Conservation (phyloP, 2,329 filamentous ascomycete species). For the Stagonosporopsis rhizophila region DNA sequence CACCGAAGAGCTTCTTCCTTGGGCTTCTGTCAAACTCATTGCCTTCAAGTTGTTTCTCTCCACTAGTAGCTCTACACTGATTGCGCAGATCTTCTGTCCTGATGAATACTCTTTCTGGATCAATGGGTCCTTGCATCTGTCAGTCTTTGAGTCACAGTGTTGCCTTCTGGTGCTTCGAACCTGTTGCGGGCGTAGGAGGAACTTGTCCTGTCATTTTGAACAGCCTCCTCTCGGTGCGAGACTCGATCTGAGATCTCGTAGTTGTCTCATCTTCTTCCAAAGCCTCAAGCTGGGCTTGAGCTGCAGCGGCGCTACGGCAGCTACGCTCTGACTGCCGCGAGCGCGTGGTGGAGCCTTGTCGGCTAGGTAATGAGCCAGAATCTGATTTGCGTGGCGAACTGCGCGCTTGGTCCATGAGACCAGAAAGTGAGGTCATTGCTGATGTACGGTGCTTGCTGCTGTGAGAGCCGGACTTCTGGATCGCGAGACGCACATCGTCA, state of each 20-base stretch:
- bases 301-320: constrained; percentile 21
- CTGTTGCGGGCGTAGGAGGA: constrained; percentile 30
- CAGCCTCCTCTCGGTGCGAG: constrained; percentile 45
- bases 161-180: constrained; percentile 19
- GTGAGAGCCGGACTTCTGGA: constrained; percentile 25
- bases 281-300: constrained; percentile 25
- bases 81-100: constrained; percentile 31
- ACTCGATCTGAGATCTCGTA: constrained; percentile 50
- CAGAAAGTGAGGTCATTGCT: constrained; percentile 31
- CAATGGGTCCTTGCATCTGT: constrained; percentile 1
- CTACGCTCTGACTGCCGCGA: constrained; percentile 36
- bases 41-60: constrained; percentile 16
- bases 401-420: constrained; percentile 35
- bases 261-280: constrained; percentile 45
- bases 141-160: background rate
- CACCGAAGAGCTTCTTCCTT: constrained; percentile 51
- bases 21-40: constrained; percentile 45
- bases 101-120: constrained; percentile 25
- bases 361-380: constrained; percentile 23
- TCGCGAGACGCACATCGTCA: constrained; percentile 11
- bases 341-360: constrained; percentile 27
- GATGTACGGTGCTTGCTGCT: constrained; percentile 23
- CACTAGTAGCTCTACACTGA: constrained; percentile 25
- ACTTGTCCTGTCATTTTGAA: constrained; percentile 45
- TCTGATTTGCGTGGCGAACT: constrained; percentile 34